A percentile compares a stretch with the other conserved stretches of the same genome.
These are phyloP conservation scores for Aciculosporium take DNA, from an alignment of 2,329 filamentous ascomycete genomes.

Conservation along the genomic window DNA sequence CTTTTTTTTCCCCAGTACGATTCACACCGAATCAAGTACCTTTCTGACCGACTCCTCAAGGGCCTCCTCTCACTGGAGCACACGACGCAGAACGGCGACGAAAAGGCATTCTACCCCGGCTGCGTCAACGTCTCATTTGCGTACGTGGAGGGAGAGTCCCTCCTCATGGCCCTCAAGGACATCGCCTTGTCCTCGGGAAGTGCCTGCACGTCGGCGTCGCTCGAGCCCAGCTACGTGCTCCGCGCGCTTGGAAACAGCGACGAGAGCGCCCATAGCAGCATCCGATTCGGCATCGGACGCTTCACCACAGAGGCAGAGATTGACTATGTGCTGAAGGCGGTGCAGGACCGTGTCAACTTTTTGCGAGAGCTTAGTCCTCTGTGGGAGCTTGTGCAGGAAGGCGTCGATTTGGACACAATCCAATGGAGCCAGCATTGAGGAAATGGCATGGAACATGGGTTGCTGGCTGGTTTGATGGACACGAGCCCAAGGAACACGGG, in stretches of 20 bases:
- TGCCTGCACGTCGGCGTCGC: slow-evolving; percentile 89
- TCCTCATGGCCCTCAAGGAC: slow-evolving; percentile 96
- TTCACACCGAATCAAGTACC: slow-evolving; percentile 61
- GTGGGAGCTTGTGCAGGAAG: slow-evolving; percentile 97
- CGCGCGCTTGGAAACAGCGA: slow-evolving; percentile 91
- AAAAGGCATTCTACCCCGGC: slow-evolving; percentile 74
- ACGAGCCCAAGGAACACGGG: neutral
- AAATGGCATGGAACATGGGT: neutral
- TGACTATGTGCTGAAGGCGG: slow-evolving; percentile 92
- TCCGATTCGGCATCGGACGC: slow-evolving; percentile 90
- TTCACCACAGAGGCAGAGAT: slow-evolving; percentile 95
- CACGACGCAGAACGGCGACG: slow-evolving; percentile 79
- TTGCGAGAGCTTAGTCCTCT: slow-evolving; percentile 86
- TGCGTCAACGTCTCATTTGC: slow-evolving; percentile 98
- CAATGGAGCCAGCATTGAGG: slow-evolving; percentile 91
- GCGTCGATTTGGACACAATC: slow-evolving; percentile 87
- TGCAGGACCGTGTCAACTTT: slow-evolving; percentile 80
- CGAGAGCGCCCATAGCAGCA: slow-evolving; percentile 94
- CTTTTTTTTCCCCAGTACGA: slow-evolving; percentile 67
- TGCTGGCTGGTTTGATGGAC: neutral
- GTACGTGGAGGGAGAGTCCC: slow-evolving; percentile 94
- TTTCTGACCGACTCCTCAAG: slow-evolving; percentile 72
- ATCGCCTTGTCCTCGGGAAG: slow-evolving; percentile 94
- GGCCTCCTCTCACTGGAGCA: slow-evolving; percentile 84
- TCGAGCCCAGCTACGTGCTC: slow-evolving; percentile 93